Base-by-base conservation (phyloP, 2,329 filamentous ascomycete genomes). In the Pseudocercospora macadamiae region DNA sequence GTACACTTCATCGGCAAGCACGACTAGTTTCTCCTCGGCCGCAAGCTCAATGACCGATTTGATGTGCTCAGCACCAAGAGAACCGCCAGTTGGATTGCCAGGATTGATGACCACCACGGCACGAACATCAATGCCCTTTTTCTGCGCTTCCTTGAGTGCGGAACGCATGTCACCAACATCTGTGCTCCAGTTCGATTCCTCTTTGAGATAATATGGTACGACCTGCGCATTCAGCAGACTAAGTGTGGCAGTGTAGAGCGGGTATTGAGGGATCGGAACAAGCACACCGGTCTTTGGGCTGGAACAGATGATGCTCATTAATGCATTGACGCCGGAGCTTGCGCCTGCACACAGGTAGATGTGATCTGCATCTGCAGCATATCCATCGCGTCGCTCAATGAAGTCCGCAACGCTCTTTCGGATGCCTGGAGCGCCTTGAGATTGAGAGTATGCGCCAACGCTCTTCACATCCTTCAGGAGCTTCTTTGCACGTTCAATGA, bases 91-190 rank as follows among this genome's bases (percentile, higher is more conserved):
- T 3, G 95, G 95, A 80, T 99, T 99, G 60, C 95, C 95, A 0
- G 95, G 95, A 83, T 99, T 99, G 82, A 99, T 99, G 70, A 99
- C 89, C 66, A 95, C 93, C 68, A 99, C 92, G 68, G 91, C 90
- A 70, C 93, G 91, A 54, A 97, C 90, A 68, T 97, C 92, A 61
- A 87, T 88, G 62, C 92, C 93, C 53, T 90, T 84, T 54, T 81
- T 79, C 73, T 88, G 86, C 64, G 93, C 93, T 73, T 90, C 86
- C 57, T 86, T 81, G 72, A 95, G 86, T 1, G 92, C 83, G 36
- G 83, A 74, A 67, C 86, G 86, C 76, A 99, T 95, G 45, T 85
- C 84, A n/a, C 83, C 80, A 39, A 97, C 78, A 72, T 96, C 89
- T 48, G 93, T 97, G 62, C 90, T 90, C 95, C 95, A 99, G 64